Evolutionary conservation across 2,329 filamentous ascomycete species (phyloP).

Genomic region (Aspergillus phoenicis): DNA sequence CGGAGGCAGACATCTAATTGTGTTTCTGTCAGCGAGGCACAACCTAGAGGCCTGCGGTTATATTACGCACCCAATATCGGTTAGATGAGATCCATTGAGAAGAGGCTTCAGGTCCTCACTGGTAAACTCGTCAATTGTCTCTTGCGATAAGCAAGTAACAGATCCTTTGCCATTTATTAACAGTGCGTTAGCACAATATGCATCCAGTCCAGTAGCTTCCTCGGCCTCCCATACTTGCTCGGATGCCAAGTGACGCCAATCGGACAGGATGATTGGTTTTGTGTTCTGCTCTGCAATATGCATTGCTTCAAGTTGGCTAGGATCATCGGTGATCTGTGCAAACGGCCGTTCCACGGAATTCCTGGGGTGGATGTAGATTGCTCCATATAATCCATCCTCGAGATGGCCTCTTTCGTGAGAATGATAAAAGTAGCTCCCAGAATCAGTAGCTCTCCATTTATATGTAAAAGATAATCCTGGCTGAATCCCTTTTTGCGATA

Average conservation of each 20-base stretch:
- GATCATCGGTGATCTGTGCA: conserved; percentile 48
- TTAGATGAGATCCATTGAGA: conserved; percentile 13
- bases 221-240: conserved; percentile 39
- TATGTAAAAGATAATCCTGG: conserved; percentile 55
- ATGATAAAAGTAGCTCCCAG: conserved; percentile 64
- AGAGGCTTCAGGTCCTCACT: conserved; percentile 15
- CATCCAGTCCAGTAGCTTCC: conserved; percentile 34
- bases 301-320: conserved; percentile 46
- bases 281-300: conserved; percentile 50
- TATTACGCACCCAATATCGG: conserved; percentile 23
- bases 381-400: conserved; percentile 61
- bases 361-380: conserved; percentile 53
- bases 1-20: too few species aligned
- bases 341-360: conserved; percentile 50
- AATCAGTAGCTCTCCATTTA: conserved; percentile 55
- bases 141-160: conserved; percentile 52
- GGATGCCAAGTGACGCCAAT: conserved; percentile 59
- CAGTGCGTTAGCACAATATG: conserved; percentile 61
- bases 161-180: conserved; percentile 63
- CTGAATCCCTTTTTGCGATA: conserved; percentile 55
- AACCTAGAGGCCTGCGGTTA: conserved; percentile 11
- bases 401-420: conserved; percentile 58
- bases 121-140: conserved; percentile 45
- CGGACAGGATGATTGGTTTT: conserved; percentile 55
- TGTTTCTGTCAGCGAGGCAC: too few species aligned